A percentile compares a stretch with the other conserved stretches of the same genome.
phyloP scores from a whole-genome alignment of 139 green algal genomes.

The Auxenochlorella protothecoides region DNA sequence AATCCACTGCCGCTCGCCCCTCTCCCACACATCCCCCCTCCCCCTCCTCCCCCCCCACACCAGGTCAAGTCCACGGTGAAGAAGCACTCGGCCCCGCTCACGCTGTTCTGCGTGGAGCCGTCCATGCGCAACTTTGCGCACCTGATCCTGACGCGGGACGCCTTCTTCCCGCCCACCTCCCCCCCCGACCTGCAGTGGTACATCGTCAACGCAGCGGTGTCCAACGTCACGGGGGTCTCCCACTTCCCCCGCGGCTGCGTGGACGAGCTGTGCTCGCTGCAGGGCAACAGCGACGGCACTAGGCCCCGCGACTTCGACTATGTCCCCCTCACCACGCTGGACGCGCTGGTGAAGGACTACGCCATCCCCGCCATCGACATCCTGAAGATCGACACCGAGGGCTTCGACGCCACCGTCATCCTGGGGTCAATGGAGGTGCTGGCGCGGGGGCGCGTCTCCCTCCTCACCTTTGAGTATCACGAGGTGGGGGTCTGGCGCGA shows the following conservation, averaged over 20 bases:
- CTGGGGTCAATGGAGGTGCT: not conserved
- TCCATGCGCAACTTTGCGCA: slow-evolving; percentile 12
- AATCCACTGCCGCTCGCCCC: no score
- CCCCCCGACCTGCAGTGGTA: slow-evolving; percentile 3
- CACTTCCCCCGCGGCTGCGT: slow-evolving; percentile 9
- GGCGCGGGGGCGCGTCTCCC: not conserved
- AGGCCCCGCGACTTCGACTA: not conserved
- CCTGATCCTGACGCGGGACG: slow-evolving; percentile 7
- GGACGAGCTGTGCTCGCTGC: slow-evolving; percentile 12
- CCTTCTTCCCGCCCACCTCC: not conserved
- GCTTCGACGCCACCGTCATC: slow-evolving; percentile 5
- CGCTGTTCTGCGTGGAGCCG: slow-evolving; percentile 9
- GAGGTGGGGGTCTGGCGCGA: slow-evolving; percentile 12
- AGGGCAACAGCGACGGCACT: not conserved
- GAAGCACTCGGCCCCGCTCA: not conserved
- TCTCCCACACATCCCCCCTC: no score
- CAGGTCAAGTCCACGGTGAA: not conserved
- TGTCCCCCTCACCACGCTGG: slow-evolving; percentile 6
- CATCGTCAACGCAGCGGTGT: slow-evolving; percentile 8
- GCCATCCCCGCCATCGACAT: slow-evolving; percentile 2
- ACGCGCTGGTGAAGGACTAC: slow-evolving; percentile 6
- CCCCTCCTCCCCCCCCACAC: no score
- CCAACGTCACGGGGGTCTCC: slow-evolving; percentile 3
- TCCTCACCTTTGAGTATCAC: slow-evolving; percentile 12
- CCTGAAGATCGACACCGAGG: slow-evolving; percentile 9